Evolutionary conservation across 2,329 filamentous ascomycete species (phyloP).

Genomic region (Atkinsonella texensis): DNA sequence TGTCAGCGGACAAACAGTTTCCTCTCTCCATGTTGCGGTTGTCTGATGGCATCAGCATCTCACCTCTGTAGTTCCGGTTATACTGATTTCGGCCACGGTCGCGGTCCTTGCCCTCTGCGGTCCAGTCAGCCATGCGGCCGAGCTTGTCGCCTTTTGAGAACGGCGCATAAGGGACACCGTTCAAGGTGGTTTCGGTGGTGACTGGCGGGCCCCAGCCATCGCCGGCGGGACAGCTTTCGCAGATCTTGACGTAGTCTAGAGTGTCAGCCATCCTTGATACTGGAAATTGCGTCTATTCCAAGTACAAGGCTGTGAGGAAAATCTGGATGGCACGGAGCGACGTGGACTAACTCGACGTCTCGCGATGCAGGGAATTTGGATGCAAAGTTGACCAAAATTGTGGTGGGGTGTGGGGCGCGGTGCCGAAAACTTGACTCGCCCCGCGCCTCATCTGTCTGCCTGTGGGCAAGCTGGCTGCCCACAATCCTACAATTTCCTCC

Average conservation of each 20-base stretch:
- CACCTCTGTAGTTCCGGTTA: slow-evolving; percentile 86
- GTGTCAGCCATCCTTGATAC: slow-evolving; percentile 36
- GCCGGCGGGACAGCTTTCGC: slow-evolving; percentile 59
- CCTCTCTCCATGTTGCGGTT: not conserved
- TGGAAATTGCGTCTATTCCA: not conserved
- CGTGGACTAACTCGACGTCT: slow-evolving; percentile 8
- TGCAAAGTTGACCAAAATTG: slow-evolving; percentile 24
- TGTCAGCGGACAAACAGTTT: not conserved
- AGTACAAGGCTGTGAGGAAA: not conserved
- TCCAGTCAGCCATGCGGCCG: slow-evolving; percentile 99
- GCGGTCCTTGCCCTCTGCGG: slow-evolving; percentile 76
- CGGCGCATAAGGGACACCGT: slow-evolving; percentile 92
- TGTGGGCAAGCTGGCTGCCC: not conserved
- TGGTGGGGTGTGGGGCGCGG: slow-evolving; percentile 28
- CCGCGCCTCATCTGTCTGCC: slow-evolving; percentile 9
- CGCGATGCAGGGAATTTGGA: slow-evolving; percentile 21
- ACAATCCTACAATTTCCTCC: slow-evolving; percentile 5
- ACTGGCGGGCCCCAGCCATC: slow-evolving; percentile 81
- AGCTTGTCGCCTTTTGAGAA: slow-evolving; percentile 99
- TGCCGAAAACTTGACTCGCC: slow-evolving; percentile 19
- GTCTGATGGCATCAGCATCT: not conserved
- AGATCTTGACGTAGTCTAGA: slow-evolving; percentile 49
- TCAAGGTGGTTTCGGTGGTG: slow-evolving; percentile 74
- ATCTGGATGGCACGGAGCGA: slow-evolving; percentile 1
- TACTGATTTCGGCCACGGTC: slow-evolving; percentile 73